Evolutionary conservation across 306 rosid genomes (phyloP).

Genomic region (Medicago truncatula): DNA sequence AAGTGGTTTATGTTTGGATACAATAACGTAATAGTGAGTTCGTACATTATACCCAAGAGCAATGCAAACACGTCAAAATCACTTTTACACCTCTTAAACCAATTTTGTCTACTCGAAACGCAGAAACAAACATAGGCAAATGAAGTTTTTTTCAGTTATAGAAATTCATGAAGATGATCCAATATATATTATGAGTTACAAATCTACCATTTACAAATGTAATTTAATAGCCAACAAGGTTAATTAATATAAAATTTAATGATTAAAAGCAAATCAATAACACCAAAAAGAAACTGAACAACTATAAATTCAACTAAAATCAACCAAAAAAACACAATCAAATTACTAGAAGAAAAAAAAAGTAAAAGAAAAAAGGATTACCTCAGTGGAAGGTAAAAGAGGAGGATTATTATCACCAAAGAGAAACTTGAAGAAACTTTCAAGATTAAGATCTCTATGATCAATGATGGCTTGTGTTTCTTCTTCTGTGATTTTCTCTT

Average conservation of each 20-base stretch:
- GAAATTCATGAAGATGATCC: constrained; percentile 14
- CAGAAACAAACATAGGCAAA: too few relatives aligned
- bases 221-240: not conserved
- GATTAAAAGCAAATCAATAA: too few relatives aligned
- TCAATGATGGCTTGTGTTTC: constrained; percentile 70
- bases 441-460: constrained; percentile 65
- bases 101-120: too few relatives aligned
- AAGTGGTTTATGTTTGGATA: too few relatives aligned
- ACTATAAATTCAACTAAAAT: not conserved
- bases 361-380: constrained; percentile 15
- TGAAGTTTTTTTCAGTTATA: not conserved
- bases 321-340: not conserved
- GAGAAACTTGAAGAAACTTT: constrained; percentile 77
- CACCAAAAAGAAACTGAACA: constrained; percentile 23
- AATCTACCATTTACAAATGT: too few relatives aligned
- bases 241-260: too few relatives aligned
- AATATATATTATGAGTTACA: too few relatives aligned
- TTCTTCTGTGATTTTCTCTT: constrained; percentile 51
- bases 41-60: too few relatives aligned
- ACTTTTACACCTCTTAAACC: too few relatives aligned
- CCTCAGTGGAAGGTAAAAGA: constrained; percentile 52
- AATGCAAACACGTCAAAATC: too few relatives aligned
- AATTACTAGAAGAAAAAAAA: not conserved
- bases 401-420: constrained; percentile 70
- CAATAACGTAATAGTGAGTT: too few relatives aligned